These are phyloP conservation scores for Mesembryanthemum crystallinum DNA, from an alignment of 148 eudicot species.

Conservation along the genomic window DNA sequence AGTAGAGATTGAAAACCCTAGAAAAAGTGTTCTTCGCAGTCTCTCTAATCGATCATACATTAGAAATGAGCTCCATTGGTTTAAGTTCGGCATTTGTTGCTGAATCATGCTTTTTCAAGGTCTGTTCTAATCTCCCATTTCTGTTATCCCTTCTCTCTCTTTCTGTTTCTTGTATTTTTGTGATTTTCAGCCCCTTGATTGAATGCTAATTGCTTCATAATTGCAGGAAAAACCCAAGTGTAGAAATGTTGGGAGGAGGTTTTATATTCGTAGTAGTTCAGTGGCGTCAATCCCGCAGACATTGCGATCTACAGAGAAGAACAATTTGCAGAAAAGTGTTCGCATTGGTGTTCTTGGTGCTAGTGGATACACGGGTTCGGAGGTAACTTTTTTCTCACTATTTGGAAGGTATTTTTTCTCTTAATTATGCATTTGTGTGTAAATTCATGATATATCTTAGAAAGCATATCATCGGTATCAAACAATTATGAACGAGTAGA, in stretches of 20 bases:
- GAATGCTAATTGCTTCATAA: not conserved
- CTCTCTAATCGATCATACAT: not conserved
- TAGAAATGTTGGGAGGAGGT: slow-evolving; percentile 24
- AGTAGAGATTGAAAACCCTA: not conserved
- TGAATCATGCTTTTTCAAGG: slow-evolving; percentile 33
- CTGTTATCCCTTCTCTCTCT: not conserved
- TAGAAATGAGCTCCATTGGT: slow-evolving; percentile 40
- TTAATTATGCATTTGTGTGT: not conserved
- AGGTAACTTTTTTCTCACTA: slow-evolving; percentile 40
- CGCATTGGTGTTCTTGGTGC: slow-evolving; percentile 95
- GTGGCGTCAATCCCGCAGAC: slow-evolving; percentile 40
- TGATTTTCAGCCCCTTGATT: not conserved
- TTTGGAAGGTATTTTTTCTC: not conserved
- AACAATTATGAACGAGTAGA: not conserved
- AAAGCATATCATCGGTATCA: not conserved
- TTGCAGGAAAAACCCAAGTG: slow-evolving; percentile 42
- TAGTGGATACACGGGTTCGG: slow-evolving; percentile 96
- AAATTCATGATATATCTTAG: not conserved
- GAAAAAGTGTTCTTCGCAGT: not conserved
- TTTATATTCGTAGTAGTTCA: slow-evolving; percentile 35
- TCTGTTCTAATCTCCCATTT: slow-evolving; percentile 17
- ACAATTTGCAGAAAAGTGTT: slow-evolving; percentile 40
- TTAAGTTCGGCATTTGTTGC: slow-evolving; percentile 28
- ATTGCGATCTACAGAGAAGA: slow-evolving; percentile 30
- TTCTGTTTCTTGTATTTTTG: not conserved